phyloP scores from a whole-genome alignment of 2,329 filamentous ascomycete genomes.

The Pseudocercospora fijiensis region DNA sequence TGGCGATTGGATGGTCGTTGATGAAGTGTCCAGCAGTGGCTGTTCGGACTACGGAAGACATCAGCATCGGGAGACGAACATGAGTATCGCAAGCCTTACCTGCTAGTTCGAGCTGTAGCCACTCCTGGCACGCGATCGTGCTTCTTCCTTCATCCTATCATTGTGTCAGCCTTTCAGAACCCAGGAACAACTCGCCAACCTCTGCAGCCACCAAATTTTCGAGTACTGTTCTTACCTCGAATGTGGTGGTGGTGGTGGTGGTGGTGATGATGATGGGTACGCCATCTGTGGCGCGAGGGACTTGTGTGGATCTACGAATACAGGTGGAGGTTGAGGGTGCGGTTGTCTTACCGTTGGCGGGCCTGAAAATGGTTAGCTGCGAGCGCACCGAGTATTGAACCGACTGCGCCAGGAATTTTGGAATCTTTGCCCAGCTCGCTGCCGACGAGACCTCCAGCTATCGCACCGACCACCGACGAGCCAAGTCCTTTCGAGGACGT shows the following conservation, averaged over 20 bases:
- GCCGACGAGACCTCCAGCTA: conserved; percentile 35
- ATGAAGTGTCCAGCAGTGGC: not conserved
- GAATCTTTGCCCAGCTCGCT: conserved; percentile 31
- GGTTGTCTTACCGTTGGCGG: conserved; percentile 33
- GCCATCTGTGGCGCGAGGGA: conserved; percentile 2
- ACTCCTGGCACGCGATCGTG: conserved; percentile 16
- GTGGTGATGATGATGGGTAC: conserved; percentile 16
- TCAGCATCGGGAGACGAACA: not conserved
- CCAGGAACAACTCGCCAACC: not conserved
- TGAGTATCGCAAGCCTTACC: not conserved
- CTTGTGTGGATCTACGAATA: conserved; percentile 8
- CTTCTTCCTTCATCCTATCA: conserved; percentile 21
- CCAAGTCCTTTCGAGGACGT: conserved; percentile 31
- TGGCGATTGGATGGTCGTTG: not conserved
- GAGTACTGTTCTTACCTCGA: conserved; percentile 27
- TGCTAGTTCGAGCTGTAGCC: conserved; percentile 29
- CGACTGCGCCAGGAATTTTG: conserved; percentile 28
- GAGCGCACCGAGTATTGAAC: conserved; percentile 32
- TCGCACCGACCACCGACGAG: conserved; percentile 32
- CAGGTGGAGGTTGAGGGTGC: conserved; percentile 6
- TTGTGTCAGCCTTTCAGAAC: conserved; percentile 10
- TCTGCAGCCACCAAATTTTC: conserved; percentile 8
- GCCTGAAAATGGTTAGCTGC: conserved; percentile 35
- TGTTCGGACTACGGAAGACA: not conserved
- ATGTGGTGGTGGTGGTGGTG: conserved; percentile 20